Evolutionary conservation across 1,139 yeast species (phyloP), one percentile per base, ranked within the genome.

Genomic region (Magnusiomyces starmeri): DNA sequence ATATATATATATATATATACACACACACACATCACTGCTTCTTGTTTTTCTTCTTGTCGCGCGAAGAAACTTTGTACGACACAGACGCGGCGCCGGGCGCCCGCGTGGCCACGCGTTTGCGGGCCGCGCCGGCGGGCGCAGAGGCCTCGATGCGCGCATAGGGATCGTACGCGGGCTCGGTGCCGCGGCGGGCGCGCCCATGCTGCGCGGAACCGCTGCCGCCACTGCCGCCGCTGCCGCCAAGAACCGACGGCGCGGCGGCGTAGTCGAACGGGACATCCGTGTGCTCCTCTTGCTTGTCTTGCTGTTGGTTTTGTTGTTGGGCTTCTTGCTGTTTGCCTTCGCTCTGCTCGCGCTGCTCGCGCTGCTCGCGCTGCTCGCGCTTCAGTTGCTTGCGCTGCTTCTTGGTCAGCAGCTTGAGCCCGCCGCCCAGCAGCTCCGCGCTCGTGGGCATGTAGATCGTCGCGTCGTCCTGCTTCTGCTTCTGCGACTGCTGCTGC

Each of bases 221-320:
- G 34, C 51, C 27, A n/a, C 37, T 10, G 25, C 34, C 51, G 21
- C 46, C 49, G 25, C 12, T 24, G 2, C 37, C 46, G 27, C 35
- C 41, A 14, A 53, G 49, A 25, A 53, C 56, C 4, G 51, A 42
- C 3, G 52, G 49, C 3, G 56, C 56, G 4, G 39, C 22, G 21
- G 39, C 41, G 22, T 51, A 53, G 42, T 53, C 52, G 16, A 51
- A 53, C 8, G 54, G 51, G 8, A 48, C 51, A 10, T 40, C 32
- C 9, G 18, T n/a, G 12, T n/a, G 20, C 9, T 43, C 46, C n/a
- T 32, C 41, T 32, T 34, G 42, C 14, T 37, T 39, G 20, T 27
- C 27, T 10, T 24, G 22, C 9, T 34, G 26, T 8, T 8, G 16
- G 35, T 48, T 44, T 27, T 26, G 34, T 25, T 24, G 21, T 3